phyloP scores from a whole-genome alignment of 805 yeast species.

The Zygoascus biomembranicola region DNA sequence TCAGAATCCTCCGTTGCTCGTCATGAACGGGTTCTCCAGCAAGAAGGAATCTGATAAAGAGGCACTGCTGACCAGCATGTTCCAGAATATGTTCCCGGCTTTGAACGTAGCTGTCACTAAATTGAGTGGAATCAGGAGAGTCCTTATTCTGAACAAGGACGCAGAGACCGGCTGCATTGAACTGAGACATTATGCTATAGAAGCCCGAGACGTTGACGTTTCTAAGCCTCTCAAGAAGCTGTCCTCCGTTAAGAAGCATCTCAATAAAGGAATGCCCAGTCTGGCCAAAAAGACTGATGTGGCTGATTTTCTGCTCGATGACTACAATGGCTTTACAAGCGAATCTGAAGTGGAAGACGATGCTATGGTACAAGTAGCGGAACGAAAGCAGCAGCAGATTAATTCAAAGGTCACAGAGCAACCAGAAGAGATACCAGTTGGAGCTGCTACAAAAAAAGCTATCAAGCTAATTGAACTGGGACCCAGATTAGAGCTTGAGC shows the following conservation, averaged over 20 bases:
- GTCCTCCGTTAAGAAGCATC: constrained; percentile 51
- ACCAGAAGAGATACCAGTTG: constrained; percentile 4
- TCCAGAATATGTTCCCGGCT: constrained; percentile 95
- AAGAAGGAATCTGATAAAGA: constrained; percentile 52
- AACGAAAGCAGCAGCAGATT: not conserved
- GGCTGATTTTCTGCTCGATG: constrained; percentile 75
- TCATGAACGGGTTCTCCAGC: constrained; percentile 82
- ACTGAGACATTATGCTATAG: constrained; percentile 82
- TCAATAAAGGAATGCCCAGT: constrained; percentile 62
- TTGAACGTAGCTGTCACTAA: constrained; percentile 77
- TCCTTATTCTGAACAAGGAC: constrained; percentile 71
- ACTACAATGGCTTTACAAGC: constrained; percentile 74
- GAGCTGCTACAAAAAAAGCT: constrained; percentile 57
- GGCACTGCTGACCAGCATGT: constrained; percentile 75
- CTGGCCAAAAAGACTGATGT: constrained; percentile 62
- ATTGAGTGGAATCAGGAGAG: constrained; percentile 70
- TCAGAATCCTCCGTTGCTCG: constrained; percentile 77
- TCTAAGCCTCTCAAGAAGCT: constrained; percentile 65
- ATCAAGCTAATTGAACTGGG: constrained; percentile 90
- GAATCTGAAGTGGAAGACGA: constrained; percentile 78
- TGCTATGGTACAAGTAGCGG: constrained; percentile 17
- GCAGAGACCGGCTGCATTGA: constrained; percentile 66
- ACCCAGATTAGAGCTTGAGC: constrained; percentile 69
- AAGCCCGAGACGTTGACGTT: constrained; percentile 68
- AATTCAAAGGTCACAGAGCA: constrained; percentile 5